Evolutionary conservation across 1,284 basidiomycete species (phyloP), one percentile per base, ranked within the genome.

Genomic region (Naganishia albida): DNA sequence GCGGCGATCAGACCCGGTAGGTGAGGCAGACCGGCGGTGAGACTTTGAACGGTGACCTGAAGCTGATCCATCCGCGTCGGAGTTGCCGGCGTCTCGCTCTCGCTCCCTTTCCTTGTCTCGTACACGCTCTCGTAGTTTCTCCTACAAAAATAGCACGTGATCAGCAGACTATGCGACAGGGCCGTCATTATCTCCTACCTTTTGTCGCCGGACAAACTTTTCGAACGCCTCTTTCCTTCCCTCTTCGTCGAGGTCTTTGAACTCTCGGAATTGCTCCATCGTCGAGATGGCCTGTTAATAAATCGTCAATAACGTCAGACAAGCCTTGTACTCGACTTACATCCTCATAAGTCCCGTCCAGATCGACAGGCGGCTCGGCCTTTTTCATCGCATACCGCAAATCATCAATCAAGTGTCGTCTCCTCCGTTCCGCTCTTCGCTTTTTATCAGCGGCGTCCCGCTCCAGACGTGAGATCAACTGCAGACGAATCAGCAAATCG

Each of bases 301-400:
- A 43, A 2, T 3, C 60, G 48, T 16, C 40, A 39, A 16, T 34
- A 30, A 67, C 38, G 43, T 13, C 28, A 23, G 10, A 8, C 40
- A 16, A 55, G 68, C 26, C 57, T 67, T 25, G 60, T 50, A 67
- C 63, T 55, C 3, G 15, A 78, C 84, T 65, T 70, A 90, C 91
- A 69, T 89, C 86, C 72, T 95, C 92, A 72, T 88, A 96, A 0
- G 87, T 75, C 66, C 87, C 76, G 26, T 81, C 86, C 48, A 92
- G 73, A 69, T 93, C 89, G 49, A 95, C 79, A 0, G 89, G 84
- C 40, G 93, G 88, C 0, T 89, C 79, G 4, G 95, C 81, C 74
- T 95, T 94, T 80, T 91, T 93, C 69, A 98, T 83, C 0, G 93
- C 96, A 77, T 98, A 97, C 3, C 96, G 88, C 40, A 99, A 82